Evolutionary conservation across 176 grass and related monocot species (phyloP), one percentile per base, ranked within the genome.

Genomic region (Triticum monococcum): DNA sequence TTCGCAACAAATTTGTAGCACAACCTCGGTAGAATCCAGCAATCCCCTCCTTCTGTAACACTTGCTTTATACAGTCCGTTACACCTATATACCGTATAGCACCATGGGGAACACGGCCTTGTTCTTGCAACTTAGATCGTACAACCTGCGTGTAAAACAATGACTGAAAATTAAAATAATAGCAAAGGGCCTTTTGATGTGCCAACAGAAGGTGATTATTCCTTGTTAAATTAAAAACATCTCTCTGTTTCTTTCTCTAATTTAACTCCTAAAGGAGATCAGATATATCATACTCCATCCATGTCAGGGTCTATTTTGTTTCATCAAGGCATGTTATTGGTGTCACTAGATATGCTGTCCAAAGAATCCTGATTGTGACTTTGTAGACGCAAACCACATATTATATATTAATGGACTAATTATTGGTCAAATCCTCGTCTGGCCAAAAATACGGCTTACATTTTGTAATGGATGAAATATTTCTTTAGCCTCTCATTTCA

Each of bases 111-210:
- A 73, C 79, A 85, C 85, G 80, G 31, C 92, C 88, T 81, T 97
- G 95, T 88, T 89, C 95, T 91, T 95, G 95, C 63, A 97, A 88
- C 46, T 86, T 95, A 24, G 95, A 94, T 60, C 95, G 78, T 83
- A 97, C 77, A 18, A 97, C 95, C 95, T 97, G 81, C 9, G 60
- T 45, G 31, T 72, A 89, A 68, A 48, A 54, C 35, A 84, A 83
- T 36, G 26, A 78, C 3, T 84, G 50, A 77, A 64, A 78, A 12
- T 28, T 20, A 16, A 14, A 61, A 23, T 46, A 30, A 56, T 64
- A 87, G 9, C 12, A 50, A 50, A 67, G 3, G 16, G 16, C 28
- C 12, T 23, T 72, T 65, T 64, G 3, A 73, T 64, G 37, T 48
- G 56, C 52, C 25, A 64, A 26, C 23, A 64, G 24, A 64, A 64